These are phyloP conservation scores for Saturnispora ahearnii DNA, from an alignment of 805 yeast species.

Conservation along the genomic window DNA sequence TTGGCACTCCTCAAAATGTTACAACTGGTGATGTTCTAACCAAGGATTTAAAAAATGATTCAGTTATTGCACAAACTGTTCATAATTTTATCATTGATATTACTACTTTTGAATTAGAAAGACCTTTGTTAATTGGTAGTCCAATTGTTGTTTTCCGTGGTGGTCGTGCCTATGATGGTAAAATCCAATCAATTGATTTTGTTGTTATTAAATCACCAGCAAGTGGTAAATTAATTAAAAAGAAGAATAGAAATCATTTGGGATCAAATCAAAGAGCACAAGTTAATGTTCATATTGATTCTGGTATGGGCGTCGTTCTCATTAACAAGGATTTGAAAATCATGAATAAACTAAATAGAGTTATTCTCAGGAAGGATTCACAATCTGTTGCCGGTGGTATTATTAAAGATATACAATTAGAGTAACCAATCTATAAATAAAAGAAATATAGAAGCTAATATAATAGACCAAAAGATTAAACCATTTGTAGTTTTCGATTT, in stretches of 20 bases:
- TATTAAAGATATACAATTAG: slow-evolving; percentile 9
- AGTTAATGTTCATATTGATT: slow-evolving; percentile 36
- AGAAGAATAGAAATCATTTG: slow-evolving; percentile 47
- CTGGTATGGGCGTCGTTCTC: slow-evolving; percentile 7
- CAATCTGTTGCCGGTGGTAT: slow-evolving; percentile 48
- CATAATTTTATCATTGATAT: slow-evolving; percentile 47
- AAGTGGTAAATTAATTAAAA: slow-evolving; percentile 31
- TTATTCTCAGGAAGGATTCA: slow-evolving; percentile 65
- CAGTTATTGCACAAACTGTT: slow-evolving; percentile 31
- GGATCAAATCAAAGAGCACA: slow-evolving; percentile 50
- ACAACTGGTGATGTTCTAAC: slow-evolving; percentile 63
- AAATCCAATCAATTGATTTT: slow-evolving; percentile 39
- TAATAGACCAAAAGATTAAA: slow-evolving; percentile 45
- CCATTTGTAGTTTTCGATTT: slow-evolving; percentile 55
- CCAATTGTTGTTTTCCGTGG: slow-evolving; percentile 73
- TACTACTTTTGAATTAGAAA: slow-evolving; percentile 52
- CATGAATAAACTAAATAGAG: slow-evolving; percentile 40
- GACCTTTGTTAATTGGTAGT: slow-evolving; percentile 75
- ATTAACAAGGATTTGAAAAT: not conserved
- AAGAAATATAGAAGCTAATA: slow-evolving; percentile 47
- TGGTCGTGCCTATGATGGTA: slow-evolving; percentile 62
- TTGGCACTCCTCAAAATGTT: slow-evolving; percentile 34
- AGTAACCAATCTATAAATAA: slow-evolving; percentile 43
- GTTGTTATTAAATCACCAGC: slow-evolving; percentile 19
- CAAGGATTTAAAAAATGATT: not conserved